A percentile compares a stretch with the other conserved stretches of the same genome.
Conservation (phyloP, 306 rosid species). For the Acacia confusa region DNA sequence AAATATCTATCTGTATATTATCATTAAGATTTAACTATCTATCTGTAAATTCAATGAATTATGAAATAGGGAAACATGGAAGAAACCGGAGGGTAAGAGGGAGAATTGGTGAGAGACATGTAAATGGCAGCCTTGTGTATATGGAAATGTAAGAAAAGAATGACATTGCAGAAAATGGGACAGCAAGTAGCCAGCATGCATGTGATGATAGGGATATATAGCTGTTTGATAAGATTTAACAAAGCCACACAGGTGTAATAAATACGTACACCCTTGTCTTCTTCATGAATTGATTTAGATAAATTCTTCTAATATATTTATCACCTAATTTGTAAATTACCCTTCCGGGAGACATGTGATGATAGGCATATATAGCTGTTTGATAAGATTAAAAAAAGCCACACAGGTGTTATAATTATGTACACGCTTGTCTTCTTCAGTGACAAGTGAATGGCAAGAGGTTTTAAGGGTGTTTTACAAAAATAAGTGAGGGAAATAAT, state of each 20-base stretch:
- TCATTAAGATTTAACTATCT: too few species aligned
- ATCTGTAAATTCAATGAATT: too few species aligned
- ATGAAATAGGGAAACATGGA: background rate
- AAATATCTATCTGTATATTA: too few species aligned
- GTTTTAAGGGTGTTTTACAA: too few species aligned
- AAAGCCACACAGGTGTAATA: background rate
- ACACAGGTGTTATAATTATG: background rate
- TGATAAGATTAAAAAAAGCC: conserved; percentile 41
- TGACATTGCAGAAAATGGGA: too few species aligned
- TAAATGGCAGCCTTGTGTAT: background rate
- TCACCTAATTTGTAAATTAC: too few species aligned
- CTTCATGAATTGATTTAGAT: too few species aligned
- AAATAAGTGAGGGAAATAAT: too few species aligned
- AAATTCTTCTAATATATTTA: too few species aligned
- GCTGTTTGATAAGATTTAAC: conserved; percentile 50
- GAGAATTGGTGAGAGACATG: background rate
- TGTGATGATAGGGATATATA: background rate
- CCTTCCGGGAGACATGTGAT: too few species aligned
- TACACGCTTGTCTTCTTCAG: background rate
- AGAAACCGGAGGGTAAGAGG: background rate
- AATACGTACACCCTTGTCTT: background rate
- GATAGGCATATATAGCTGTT: conserved; percentile 16
- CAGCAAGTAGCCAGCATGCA: too few species aligned
- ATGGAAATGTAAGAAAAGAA: background rate
- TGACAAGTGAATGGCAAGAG: too few species aligned